Base-by-base conservation (phyloP, 129 eudicot species). In the Pseudognaphalium luteoalbum region DNA sequence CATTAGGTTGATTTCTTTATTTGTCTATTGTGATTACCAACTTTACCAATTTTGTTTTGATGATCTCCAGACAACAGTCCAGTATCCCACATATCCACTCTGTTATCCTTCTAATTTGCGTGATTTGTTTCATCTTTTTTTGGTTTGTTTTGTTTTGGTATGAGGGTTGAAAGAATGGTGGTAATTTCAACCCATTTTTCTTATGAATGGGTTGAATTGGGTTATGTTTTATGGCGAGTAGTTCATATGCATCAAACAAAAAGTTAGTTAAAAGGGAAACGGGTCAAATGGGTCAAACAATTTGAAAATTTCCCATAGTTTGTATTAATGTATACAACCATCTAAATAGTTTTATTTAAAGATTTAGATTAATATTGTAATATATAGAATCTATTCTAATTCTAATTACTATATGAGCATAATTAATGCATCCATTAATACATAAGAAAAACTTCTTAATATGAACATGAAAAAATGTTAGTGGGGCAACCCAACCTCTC, bases 251-350 rank as follows among this genome's bases (percentile, higher is more conserved):
- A 54, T 34, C 35, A 72, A 25, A 15, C 11, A 20, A 56, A 20
- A 72, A 72, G 19, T 42, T 39, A 22, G 73, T 6, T 51, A 68
- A 68, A 41, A 68, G 21, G 14, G 73, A 30, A 37, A 39, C 17
- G 54, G 56, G 52, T 19, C 32, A 5, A 41, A 41, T 68, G 73
- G 73, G 73, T 42, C 37, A 68, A 28, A 10, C 20, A 4, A 33
- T 16, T 69, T 69, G 6, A 47, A 10, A 47, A 16, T 50, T 20
- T 4, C 11, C n/a, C 39, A 25, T 12, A 25, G 30, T 42, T 7
- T 69, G n/a, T 50, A 25, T 16, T 16, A 28, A 70, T 50, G 25
- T 62, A 70, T 47, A 7, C 35, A 12, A 50, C 61, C 37, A 20
- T 19, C 19, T 50, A 6, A 15, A 6, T 17, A 5, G 7, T 5